Evolutionary conservation across 2,329 filamentous ascomycete species (phyloP).

Genomic region (Talaromyces amestolkiae): DNA sequence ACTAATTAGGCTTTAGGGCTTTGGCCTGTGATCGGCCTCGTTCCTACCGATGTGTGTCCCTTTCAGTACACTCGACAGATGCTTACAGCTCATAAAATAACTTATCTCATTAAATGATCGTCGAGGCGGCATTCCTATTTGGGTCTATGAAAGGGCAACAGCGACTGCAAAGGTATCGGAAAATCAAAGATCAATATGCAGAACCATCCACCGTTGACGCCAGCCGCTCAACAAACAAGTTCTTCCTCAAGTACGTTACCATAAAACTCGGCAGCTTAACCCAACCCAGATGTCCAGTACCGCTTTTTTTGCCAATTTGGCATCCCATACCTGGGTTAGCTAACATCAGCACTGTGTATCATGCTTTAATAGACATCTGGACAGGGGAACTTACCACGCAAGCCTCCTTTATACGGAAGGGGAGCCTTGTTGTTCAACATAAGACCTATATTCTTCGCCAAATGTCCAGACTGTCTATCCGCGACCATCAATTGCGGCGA

Average conservation of each 20-base stretch:
- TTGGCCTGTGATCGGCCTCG: background rate
- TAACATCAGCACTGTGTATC: background rate
- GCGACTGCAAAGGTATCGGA: background rate
- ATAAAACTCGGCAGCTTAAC: constrained; percentile 12
- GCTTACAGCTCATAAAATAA: background rate
- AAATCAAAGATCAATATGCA: constrained; percentile 4
- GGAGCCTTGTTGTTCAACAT: constrained; percentile 1
- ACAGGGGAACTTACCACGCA: background rate
- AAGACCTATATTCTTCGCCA: constrained; percentile 14
- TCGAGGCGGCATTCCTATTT: background rate
- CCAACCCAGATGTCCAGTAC: constrained; percentile 11
- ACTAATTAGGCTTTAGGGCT: background rate
- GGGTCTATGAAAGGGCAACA: background rate
- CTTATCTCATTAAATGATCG: background rate
- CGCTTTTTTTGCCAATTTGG: constrained; percentile 16
- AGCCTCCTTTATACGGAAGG: constrained; percentile 2
- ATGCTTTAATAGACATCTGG: background rate
- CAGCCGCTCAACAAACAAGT: constrained; percentile 6
- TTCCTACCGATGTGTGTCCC: background rate
- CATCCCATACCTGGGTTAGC: constrained; percentile 8
- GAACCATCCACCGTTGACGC: constrained; percentile 8
- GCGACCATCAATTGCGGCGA: constrained; percentile 3
- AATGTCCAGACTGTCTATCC: constrained; percentile 14
- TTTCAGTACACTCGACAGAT: background rate
- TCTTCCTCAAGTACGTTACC: constrained; percentile 5